Percentiles rank a stretch among this genome's conserved stretches.
Conservation (phyloP, 805 yeast genomes). For the Candida wancherniae region DNA sequence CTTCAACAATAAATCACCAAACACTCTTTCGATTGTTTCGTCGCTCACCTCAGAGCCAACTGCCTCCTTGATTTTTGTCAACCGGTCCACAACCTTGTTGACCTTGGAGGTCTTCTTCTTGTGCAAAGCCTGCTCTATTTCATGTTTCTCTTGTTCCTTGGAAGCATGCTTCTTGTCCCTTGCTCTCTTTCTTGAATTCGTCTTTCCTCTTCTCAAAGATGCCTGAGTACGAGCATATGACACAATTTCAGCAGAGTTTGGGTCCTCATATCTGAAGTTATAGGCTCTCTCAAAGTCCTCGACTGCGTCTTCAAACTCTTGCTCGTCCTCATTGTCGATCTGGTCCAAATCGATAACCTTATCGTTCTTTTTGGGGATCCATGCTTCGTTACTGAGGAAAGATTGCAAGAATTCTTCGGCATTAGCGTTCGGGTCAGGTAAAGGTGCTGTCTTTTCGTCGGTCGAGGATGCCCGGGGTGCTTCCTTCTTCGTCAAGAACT, state of each 20-base stretch:
- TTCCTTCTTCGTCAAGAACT: constrained; percentile 57
- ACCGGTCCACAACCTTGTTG: constrained; percentile 69
- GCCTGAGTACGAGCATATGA: constrained; percentile 94
- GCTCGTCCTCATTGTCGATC: constrained; percentile 58
- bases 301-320: constrained; percentile 86
- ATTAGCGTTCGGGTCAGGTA: constrained; percentile 59
- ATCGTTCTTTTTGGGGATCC: constrained; percentile 77
- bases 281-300: constrained; percentile 89
- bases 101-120: constrained; percentile 73
- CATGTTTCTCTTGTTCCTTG: constrained; percentile 46
- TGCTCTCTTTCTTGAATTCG: constrained; percentile 71
- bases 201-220: constrained; percentile 76
- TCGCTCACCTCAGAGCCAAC: constrained; percentile 62
- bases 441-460: constrained; percentile 21
- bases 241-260: constrained; percentile 82
- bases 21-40: constrained; percentile 54
- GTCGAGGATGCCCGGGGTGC: constrained; percentile 21
- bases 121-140: constrained; percentile 56
- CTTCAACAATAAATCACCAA: constrained; percentile 71
- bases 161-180: constrained; percentile 66
- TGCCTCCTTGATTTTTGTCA: constrained; percentile 58
- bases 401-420: constrained; percentile 68
- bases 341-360: constrained; percentile 49
- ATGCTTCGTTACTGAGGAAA: constrained; percentile 73
- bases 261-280: constrained; percentile 92